Evolutionary conservation across 2,329 filamentous ascomycete genomes (phyloP), one percentile per base, ranked within the genome.

Genomic region (Penicillium palitans): DNA sequence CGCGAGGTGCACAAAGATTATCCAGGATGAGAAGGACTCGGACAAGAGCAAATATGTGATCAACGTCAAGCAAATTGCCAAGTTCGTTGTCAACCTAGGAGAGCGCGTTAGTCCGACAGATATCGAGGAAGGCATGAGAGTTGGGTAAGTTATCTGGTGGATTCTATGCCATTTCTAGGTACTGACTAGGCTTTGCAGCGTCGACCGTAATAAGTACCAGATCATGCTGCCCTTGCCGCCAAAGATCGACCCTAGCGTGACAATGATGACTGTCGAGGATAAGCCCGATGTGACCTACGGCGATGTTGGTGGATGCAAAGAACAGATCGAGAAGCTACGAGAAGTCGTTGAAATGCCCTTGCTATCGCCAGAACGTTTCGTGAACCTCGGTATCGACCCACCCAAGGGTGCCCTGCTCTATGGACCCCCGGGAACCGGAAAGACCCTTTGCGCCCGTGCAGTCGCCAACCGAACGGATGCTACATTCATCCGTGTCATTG

Each of bases 41-140:
- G 90, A 96, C 63, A 99, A 99, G 86, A 96, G 90, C 86, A 99
- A 98, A 87, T 99, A 99, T 81, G 93, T 99, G 71, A 99, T 99
- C 84, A 99, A 99, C 79, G 93, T 99, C 69, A 99, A 99, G 83
- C 95, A 99, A 79, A 99, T 99, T 71, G 95, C 95, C 72, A 99
- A 99, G 80, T 99, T 99, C 71, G 95, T 99, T 51, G 95, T 99
- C 66, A 95, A 97, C 78, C 86, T 99, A 52, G 95, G 95, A 69
- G 95, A 99, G 74, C 89, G 95, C 64, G 95, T 99, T 68, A 96
- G 90, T 72, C 95, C 95, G 50, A 98, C 95, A 67, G 95, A 99
- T 86, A 99, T 99, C 71, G 95, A 99, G 74, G 95, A 99, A 78
- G 95, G 95, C 65, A 99, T 99, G 95, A 88, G 95, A 67, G 95